Base-by-base conservation (phyloP, 2,329 filamentous ascomycete species). In the Aspergillus tamarii region DNA sequence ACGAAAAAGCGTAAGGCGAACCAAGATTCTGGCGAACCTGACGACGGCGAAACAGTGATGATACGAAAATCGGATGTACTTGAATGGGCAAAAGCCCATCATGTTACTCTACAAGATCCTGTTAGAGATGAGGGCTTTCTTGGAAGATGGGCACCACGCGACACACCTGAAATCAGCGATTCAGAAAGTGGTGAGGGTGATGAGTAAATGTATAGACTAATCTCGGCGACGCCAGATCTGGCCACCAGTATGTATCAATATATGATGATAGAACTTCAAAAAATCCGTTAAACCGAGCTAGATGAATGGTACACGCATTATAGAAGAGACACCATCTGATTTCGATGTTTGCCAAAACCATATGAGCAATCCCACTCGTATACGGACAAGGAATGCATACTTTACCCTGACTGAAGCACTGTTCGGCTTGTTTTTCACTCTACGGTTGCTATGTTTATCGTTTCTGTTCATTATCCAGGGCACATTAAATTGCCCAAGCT, bases 41-140 rank as follows among this genome's bases (percentile, higher is more conserved):
- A 69, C 11, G 63, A 70, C 23, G 68, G 72, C 4, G 65, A 73
- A 52, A 74, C 71, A 43, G 76, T 80, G 57, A 77, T 85, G n/a
- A 79, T 89, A 32, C 84, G 83, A 57, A 87, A 86, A 72, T 82
- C 82, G 9, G 85, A 80, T 64, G 80, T 96, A 7, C 83, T 88
- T 70, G 84, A 84, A 46, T 96, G 92, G 88, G 87, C 90, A 12
- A 81, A 84, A 55, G 80, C 78, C 61, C 85, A 93, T 70, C 80
- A 82, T 52, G 86, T 94, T 62, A 84, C 84, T 58, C 74, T 94
- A 57, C 84, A 87, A 59, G 85, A 84, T 70, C 84, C 89, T 1
- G 91, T 95, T 59, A 89, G 92, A 76, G 85, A 89, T 6, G 85
- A 88, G 1, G 93, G 91, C 1, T 97, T 97, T 69, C 78, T 90